Evolutionary conservation across 306 rosid genomes (phyloP), one percentile per base, ranked within the genome.

Genomic region (Malus domestica): DNA sequence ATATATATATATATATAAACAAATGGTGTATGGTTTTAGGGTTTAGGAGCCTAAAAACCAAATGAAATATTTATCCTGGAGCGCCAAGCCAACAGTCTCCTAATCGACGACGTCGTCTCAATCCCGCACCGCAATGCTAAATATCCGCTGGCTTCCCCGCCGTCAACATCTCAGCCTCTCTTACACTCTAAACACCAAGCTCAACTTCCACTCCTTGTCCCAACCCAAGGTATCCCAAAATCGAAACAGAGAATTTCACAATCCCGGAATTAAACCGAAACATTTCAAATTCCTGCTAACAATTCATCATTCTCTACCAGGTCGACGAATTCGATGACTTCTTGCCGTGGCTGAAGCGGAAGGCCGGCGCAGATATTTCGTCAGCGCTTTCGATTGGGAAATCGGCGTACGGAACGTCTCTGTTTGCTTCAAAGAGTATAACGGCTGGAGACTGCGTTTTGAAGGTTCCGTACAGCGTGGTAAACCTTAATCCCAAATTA

Each of bases 381-480:
- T 89, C 97, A 0, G 77, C 84, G 32, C 97, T 91, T 68, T 89
- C 85, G 1, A 84, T 91, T 23, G 95, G 89, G 30, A 77, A 85
- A 20, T 88, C 95, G 23, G 62, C 87, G 0, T 44, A 68, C 60
- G 97, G 95, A 75, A 89, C 91, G 91, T 87, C 85, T 67, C 79
- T 90, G 81, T 86, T 88, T 68, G 91, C 98, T 70, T 90, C 96
- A 15, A 83, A 77, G 77, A 63, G 8, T 13, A 88, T 32, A 72
- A 82, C 78, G 30, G 51, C 86, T 9, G 93, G 98, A 59, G 89
- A 86, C 63, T 84, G 89, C 83, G 83, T 90, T 82, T 79, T 93
- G 73, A 81, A 85, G 83, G 93, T 90, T 85, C 98, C 97, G 66
- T 88, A 81, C 78, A 62, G 71, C n/a, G 83, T 71, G 91, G 96